Conservation (phyloP, 225 moss, liverwort and hornwort species). For the Pseudisothecium myosuroides region DNA sequence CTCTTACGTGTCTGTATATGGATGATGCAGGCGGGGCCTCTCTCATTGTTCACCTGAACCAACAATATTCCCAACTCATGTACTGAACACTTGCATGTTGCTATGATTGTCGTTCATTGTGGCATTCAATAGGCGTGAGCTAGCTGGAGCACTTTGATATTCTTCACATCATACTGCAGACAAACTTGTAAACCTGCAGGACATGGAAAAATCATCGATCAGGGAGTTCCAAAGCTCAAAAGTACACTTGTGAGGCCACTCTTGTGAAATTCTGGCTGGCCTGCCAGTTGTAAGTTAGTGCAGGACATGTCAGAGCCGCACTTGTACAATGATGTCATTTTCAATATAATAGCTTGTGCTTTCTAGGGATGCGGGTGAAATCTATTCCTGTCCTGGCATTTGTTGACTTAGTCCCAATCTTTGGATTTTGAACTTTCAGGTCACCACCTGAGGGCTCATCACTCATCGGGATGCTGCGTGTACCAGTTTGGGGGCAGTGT, state of each 20-base stretch:
- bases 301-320: neutral
- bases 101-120: neutral
- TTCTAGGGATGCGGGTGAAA: neutral
- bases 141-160: neutral
- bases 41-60: neutral
- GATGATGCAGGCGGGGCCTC: neutral
- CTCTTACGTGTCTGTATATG: neutral
- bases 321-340: neutral
- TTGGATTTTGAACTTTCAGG: neutral
- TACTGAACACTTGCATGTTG: neutral
- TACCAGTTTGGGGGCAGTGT: no score
- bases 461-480: neutral
- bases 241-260: neutral
- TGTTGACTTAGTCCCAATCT: slow-evolving; percentile 4
- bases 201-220: neutral
- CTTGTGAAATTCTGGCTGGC: neutral
- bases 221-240: neutral
- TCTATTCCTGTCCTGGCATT: neutral
- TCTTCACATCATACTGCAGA: neutral
- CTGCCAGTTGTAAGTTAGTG: neutral
- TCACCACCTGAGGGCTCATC: neutral
- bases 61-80: neutral
- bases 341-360: neutral
- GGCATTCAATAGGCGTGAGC: neutral
- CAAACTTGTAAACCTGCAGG: neutral